These are phyloP conservation scores for Mycena amicta DNA, from an alignment of 768 basidiomycete species.

Conservation along the genomic window DNA sequence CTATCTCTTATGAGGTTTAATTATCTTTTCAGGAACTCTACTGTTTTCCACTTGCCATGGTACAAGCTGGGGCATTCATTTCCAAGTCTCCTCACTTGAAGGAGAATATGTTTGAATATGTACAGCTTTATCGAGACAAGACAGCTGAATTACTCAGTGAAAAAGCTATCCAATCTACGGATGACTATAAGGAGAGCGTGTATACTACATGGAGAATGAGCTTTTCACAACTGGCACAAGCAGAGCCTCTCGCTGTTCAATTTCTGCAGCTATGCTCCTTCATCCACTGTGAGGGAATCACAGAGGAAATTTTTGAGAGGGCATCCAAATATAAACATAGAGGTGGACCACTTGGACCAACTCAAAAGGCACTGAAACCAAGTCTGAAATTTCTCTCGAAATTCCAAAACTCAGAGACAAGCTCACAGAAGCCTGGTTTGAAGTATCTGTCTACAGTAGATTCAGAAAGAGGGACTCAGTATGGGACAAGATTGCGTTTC, in stretches of 20 bases:
- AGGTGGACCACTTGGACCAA: background rate
- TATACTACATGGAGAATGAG: slow-evolving; percentile 15
- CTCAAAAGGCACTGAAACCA: background rate
- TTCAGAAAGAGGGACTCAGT: background rate
- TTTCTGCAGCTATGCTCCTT: slow-evolving; percentile 4
- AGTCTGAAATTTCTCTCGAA: background rate
- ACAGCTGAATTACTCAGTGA: background rate
- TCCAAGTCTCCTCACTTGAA: background rate
- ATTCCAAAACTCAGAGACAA: background rate
- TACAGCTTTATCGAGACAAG: background rate
- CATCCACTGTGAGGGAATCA: slow-evolving; percentile 2
- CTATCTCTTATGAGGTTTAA: background rate
- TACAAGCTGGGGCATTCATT: slow-evolving; percentile 10
- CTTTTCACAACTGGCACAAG: background rate
- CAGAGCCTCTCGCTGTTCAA: background rate
- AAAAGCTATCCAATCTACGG: slow-evolving; percentile 2
- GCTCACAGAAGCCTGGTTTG: background rate
- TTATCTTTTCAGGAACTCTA: background rate
- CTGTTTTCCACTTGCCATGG: slow-evolving; percentile 3
- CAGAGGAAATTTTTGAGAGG: slow-evolving; percentile 6
- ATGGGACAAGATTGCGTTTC: background rate
- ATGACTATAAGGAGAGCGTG: slow-evolving; percentile 7
- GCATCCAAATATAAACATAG: background rate
- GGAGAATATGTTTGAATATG: slow-evolving; percentile 1
- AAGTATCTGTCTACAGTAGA: background rate